phyloP scores from a whole-genome alignment of 169 alveolate genomes.

The Cryptosporidium felis region DNA sequence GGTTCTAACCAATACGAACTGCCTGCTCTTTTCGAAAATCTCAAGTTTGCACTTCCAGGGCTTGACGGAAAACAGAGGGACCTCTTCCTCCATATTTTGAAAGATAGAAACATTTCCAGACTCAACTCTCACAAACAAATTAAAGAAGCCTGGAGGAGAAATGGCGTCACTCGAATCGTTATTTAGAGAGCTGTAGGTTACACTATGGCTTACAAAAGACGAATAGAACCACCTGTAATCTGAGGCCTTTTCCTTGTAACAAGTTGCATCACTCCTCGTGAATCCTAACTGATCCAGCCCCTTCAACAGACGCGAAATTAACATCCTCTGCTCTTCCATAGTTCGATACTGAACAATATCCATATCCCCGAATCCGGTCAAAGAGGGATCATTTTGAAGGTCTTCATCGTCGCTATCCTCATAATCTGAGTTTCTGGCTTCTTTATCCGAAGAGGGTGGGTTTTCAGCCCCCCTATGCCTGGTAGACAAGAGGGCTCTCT shows the following conservation, averaged over 20 bases:
- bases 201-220: constrained; percentile 66
- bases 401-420: neutral
- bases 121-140: constrained; percentile 61
- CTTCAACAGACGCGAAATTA: constrained; percentile 34
- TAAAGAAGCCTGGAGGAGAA: constrained; percentile 67
- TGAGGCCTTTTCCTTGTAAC: constrained; percentile 62
- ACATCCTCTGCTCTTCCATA: constrained; percentile 66
- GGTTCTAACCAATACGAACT: constrained; percentile 26
- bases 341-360: constrained; percentile 59
- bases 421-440: neutral
- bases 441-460: too few species aligned
- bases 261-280: constrained; percentile 64
- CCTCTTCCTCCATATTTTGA: constrained; percentile 70
- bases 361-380: neutral
- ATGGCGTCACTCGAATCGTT: neutral
- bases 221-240: constrained; percentile 71
- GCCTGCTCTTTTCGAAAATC: constrained; percentile 45
- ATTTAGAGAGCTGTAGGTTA: neutral
- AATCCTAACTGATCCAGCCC: constrained; percentile 68
- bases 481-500: too few species aligned
- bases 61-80: constrained; percentile 45
- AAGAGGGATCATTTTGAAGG: neutral
- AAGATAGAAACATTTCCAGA: constrained; percentile 62
- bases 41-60: constrained; percentile 57
- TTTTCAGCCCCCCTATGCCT: too few species aligned